These are phyloP conservation scores for Eremochloa ophiuroides DNA, from an alignment of 176 grass and related monocot genomes.

Conservation along the genomic window DNA sequence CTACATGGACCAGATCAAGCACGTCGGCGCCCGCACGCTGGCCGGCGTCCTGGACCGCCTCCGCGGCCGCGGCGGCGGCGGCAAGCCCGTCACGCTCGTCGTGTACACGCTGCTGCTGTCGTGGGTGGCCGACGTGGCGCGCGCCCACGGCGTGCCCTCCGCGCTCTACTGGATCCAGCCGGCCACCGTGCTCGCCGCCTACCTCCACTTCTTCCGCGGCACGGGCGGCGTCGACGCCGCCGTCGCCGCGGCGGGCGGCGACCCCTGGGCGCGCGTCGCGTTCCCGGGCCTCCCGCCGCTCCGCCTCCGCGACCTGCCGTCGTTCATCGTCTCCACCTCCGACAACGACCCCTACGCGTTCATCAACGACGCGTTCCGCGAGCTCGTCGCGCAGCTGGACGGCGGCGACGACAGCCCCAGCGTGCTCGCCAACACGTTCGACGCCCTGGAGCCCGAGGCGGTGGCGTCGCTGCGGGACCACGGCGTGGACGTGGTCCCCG, in stretches of 20 bases:
- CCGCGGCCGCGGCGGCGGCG: neutral
- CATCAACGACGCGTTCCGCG: constrained; percentile 10
- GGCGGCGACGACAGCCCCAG: constrained; percentile 6
- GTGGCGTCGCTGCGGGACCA: constrained; percentile 23
- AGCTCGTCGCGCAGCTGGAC: constrained; percentile 20
- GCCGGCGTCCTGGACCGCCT: constrained; percentile 23
- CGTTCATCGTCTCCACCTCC: constrained; percentile 30
- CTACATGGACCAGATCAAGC: constrained; percentile 15
- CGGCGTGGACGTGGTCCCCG: constrained; percentile 33
- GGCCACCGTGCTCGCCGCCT: constrained; percentile 43
- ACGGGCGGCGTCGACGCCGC: constrained; percentile 28
- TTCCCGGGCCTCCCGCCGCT: constrained; percentile 48
- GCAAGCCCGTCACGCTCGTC: constrained; percentile 36
- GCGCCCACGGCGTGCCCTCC: constrained; percentile 19
- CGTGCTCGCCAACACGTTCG: constrained; percentile 67
- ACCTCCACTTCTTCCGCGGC: constrained; percentile 56
- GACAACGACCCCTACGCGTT: constrained; percentile 27
- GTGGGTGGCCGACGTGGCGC: constrained; percentile 52
- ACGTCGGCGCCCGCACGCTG: constrained; percentile 26
- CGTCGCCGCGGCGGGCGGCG: constrained; percentile 11
- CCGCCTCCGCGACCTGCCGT: constrained; percentile 52
- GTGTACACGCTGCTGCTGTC: constrained; percentile 45
- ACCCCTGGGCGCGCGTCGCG: constrained; percentile 16
- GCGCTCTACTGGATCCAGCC: constrained; percentile 67
- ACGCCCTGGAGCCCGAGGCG: constrained; percentile 47